Evolutionary conservation across 371 early-diverging fungal genomes (phyloP).

Genomic region (Mucor velutinosus): DNA sequence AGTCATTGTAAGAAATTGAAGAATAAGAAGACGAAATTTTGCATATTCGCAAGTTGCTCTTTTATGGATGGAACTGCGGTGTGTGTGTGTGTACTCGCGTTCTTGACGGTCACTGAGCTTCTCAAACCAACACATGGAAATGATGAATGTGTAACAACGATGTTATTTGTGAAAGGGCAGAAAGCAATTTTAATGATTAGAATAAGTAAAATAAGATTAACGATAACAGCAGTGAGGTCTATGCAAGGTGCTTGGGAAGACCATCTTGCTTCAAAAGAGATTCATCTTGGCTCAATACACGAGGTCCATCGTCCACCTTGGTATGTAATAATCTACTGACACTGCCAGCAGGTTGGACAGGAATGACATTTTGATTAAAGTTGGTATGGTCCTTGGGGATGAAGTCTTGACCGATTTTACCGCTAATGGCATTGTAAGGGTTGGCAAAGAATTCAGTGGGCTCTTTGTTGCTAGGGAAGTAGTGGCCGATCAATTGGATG

Average conservation of each 20-base stretch:
- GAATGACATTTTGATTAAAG: conserved; percentile 61
- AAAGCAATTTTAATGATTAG: conserved; percentile 5
- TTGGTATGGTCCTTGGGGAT: conserved; percentile 43
- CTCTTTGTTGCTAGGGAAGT: conserved; percentile 73
- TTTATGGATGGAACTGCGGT: not conserved
- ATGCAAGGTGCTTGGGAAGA: conserved; percentile 50
- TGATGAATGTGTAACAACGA: not conserved
- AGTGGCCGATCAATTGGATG: conserved; percentile 77
- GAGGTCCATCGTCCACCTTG: conserved; percentile 92
- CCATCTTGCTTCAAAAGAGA: conserved; percentile 66
- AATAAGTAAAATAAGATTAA: not conserved
- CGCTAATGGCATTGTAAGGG: conserved; percentile 54
- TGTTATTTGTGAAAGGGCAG: not conserved
- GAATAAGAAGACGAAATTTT: conserved; percentile 9
- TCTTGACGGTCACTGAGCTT: not conserved
- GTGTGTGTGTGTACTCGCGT: not conserved
- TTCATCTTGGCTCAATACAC: conserved; percentile 61
- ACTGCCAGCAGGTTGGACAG: conserved; percentile 69
- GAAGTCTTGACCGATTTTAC: conserved; percentile 44
- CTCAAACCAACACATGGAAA: not conserved
- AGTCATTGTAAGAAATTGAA: not conserved
- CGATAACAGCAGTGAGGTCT: conserved; percentile 6
- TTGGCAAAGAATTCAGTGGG: conserved; percentile 63
- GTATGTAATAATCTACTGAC: conserved; percentile 91
- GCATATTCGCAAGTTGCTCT: not conserved